A percentile compares a stretch with the other conserved stretches of the same genome.
These are phyloP conservation scores for Fragaria nilgerrensis DNA, from an alignment of 306 rosid genomes.

Conservation along the genomic window DNA sequence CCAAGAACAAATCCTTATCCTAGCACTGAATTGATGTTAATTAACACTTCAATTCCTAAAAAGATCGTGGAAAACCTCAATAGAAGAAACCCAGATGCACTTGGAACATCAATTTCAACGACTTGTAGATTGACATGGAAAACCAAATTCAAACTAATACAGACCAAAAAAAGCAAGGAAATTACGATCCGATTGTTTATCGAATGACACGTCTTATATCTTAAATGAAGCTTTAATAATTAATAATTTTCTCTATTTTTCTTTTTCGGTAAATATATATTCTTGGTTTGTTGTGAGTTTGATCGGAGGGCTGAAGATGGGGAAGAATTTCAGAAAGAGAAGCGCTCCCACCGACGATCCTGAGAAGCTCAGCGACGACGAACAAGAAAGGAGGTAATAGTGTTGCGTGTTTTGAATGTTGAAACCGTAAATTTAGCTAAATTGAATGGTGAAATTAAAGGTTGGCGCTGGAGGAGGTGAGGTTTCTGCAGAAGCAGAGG, in stretches of 20 bases:
- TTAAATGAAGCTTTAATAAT: no score
- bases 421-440: neutral
- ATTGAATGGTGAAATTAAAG: constrained; percentile 24
- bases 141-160: neutral
- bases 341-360: constrained; percentile 27
- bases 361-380: constrained; percentile 31
- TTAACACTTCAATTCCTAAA: neutral
- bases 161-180: neutral
- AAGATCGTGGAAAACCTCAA: neutral
- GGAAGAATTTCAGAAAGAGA: constrained; percentile 68
- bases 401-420: neutral
- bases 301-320: constrained; percentile 30
- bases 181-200: neutral
- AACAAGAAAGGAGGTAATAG: constrained; percentile 64
- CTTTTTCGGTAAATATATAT: no score
- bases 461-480: constrained; percentile 89
- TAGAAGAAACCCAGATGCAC: neutral
- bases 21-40: neutral
- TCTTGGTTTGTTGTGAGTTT: neutral
- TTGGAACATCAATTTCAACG: neutral
- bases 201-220: no score
- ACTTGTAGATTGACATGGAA: neutral
- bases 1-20: neutral
- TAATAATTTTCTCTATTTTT: no score
- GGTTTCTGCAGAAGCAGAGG: constrained; percentile 87